Percentiles rank a stretch among this genome's conserved stretches.
These are phyloP conservation scores for Mucor indicus DNA, from an alignment of 371 early-diverging fungal genomes.

Conservation along the genomic window DNA sequence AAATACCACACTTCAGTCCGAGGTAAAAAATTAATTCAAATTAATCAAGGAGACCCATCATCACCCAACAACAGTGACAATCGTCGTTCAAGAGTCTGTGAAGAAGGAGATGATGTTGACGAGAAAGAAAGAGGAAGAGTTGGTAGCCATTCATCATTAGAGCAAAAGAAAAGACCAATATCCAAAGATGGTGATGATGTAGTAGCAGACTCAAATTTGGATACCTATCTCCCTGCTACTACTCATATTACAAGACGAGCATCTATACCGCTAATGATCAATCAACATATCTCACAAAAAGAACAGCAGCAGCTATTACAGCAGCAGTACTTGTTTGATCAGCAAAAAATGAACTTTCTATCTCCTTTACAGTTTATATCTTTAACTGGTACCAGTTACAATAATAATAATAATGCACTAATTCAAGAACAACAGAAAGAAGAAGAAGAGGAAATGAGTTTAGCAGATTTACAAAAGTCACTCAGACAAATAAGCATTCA, in stretches of 20 bases:
- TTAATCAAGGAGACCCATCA: conserved; percentile 2
- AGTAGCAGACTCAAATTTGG: too few species aligned
- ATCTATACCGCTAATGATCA: conserved; percentile 9
- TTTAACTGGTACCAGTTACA: not conserved
- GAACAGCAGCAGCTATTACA: not conserved
- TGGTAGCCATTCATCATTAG: too few species aligned
- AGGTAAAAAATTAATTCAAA: conserved; percentile 17
- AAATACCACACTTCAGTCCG: conserved; percentile 36
- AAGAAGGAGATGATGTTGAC: not conserved
- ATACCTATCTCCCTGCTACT: too few species aligned
- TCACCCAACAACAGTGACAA: too few species aligned
- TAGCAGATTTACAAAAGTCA: conserved; percentile 33
- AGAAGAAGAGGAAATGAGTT: conserved; percentile 34
- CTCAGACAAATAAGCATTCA: conserved; percentile 15
- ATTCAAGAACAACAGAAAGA: conserved; percentile 4
- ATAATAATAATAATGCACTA: not conserved
- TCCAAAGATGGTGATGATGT: too few species aligned
- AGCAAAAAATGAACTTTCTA: not conserved
- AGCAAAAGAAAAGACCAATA: too few species aligned
- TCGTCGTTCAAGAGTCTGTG: too few species aligned
- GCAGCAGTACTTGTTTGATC: conserved; percentile 1
- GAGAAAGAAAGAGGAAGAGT: not conserved
- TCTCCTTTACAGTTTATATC: conserved; percentile 11
- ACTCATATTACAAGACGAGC: not conserved
- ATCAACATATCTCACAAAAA: not conserved